phyloP scores from a whole-genome alignment of 2,329 filamentous ascomycete genomes.

The Stagonosporopsis chrysanthemi region DNA sequence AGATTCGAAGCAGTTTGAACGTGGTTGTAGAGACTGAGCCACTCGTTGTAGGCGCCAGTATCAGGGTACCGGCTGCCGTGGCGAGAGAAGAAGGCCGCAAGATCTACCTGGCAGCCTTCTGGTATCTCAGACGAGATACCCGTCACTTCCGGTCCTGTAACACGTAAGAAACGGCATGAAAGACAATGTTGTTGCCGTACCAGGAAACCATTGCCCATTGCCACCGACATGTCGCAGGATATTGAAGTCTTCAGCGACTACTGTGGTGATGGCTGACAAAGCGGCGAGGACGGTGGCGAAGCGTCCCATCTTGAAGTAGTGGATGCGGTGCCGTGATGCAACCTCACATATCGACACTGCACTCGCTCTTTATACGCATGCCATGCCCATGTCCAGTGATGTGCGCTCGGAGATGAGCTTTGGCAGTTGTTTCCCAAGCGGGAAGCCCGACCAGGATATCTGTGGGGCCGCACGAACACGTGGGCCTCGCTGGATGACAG shows the following conservation, averaged over 20 bases:
- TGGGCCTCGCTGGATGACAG: conserved; percentile 18
- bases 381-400: conserved; percentile 7
- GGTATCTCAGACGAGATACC: conserved; percentile 63
- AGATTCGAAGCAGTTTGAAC: conserved; percentile 62
- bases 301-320: conserved; percentile 23
- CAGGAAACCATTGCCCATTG: conserved; percentile 51
- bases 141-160: conserved; percentile 63
- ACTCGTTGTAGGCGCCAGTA: conserved; percentile 65
- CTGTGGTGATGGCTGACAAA: conserved; percentile 20
- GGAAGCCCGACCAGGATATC: conserved; percentile 25
- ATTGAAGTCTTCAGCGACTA: conserved; percentile 38
- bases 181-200: conserved; percentile 7
- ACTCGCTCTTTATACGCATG: conserved; percentile 1
- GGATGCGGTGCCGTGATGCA: not conserved
- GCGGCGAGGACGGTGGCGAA: conserved; percentile 28
- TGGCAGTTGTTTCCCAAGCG: conserved; percentile 32
- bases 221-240: conserved; percentile 49
- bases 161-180: not conserved
- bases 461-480: conserved; percentile 24
- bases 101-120: conserved; percentile 65
- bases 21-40: conserved; percentile 56
- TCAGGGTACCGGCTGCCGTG: conserved; percentile 72
- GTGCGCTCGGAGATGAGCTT: conserved; percentile 32
- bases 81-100: conserved; percentile 66
- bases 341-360: not conserved